These are phyloP conservation scores for Arthrinium phaeospermum DNA, from an alignment of 2,329 filamentous ascomycete genomes.

Conservation along the genomic window DNA sequence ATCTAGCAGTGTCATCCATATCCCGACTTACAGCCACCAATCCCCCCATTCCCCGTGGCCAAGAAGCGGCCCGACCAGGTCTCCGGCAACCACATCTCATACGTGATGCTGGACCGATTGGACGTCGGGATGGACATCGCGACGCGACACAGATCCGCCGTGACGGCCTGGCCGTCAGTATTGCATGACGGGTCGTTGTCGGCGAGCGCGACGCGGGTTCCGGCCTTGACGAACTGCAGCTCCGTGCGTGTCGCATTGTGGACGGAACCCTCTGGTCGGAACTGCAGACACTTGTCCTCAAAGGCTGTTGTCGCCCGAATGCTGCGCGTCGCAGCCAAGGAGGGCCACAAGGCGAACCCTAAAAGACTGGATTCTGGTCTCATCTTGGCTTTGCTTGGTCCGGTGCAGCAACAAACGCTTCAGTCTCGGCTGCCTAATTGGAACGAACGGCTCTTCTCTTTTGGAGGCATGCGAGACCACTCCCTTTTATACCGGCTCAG, in stretches of 20 bases:
- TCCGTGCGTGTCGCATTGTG: slow-evolving; percentile 26
- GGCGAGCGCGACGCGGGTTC: slow-evolving; percentile 28
- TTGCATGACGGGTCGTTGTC: slow-evolving; percentile 30
- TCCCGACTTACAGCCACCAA: slow-evolving; percentile 44
- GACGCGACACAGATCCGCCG: slow-evolving; percentile 37
- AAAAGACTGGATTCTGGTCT: background rate
- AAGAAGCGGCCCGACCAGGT: slow-evolving; percentile 51
- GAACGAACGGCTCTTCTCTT: background rate
- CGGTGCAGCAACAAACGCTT: background rate
- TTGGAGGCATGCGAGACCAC: background rate
- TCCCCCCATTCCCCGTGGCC: slow-evolving; percentile 54
- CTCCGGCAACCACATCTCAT: slow-evolving; percentile 54
- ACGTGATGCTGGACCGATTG: slow-evolving; percentile 48
- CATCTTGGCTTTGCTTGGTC: background rate
- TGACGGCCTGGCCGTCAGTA: slow-evolving; percentile 25
- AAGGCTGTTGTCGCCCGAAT: background rate
- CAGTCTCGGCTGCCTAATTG: background rate
- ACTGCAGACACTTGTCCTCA: slow-evolving; percentile 25
- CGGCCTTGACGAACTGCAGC: slow-evolving; percentile 29
- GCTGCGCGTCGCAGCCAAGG: background rate
- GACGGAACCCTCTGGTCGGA: slow-evolving; percentile 23
- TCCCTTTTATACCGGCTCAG: background rate
- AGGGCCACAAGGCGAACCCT: background rate
- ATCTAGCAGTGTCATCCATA: background rate
- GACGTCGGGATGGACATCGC: slow-evolving; percentile 35